phyloP scores from a whole-genome alignment of 331 rosid species.

The Spiraea crenata region DNA sequence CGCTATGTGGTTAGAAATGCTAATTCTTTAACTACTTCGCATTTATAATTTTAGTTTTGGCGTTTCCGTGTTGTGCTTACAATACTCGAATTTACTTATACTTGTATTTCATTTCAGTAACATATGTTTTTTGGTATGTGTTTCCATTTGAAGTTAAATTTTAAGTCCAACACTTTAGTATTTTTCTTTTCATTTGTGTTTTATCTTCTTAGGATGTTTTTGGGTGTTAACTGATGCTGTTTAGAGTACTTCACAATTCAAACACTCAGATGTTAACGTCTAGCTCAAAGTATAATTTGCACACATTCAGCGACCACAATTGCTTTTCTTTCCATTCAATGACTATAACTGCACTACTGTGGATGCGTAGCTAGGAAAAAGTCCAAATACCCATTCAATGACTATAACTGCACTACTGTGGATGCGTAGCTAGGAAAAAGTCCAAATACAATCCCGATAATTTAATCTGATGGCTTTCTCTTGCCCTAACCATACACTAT shows the following conservation, averaged over 20 bases:
- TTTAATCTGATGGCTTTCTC: constrained; percentile 26
- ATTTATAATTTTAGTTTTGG: constrained; percentile 16
- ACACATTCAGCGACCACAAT: neutral
- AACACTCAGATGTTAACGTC: neutral
- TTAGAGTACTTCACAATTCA: neutral
- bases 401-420: neutral
- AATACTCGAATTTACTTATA: constrained; percentile 2
- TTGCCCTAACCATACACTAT: constrained; percentile 28
- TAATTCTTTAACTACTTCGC: neutral
- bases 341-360: neutral
- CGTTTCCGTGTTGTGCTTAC: constrained; percentile 1
- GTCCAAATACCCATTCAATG: neutral
- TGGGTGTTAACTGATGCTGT: neutral
- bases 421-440: neutral
- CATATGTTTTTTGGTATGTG: neutral
- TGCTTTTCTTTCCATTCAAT: neutral
- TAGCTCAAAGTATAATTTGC: neutral
- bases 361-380: neutral
- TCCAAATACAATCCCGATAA: neutral
- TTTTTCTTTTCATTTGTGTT: neutral
- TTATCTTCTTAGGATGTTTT: neutral
- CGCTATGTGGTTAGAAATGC: constrained; percentile 65
- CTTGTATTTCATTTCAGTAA: neutral
- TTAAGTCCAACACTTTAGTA: neutral
- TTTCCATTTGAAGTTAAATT: neutral